Evolutionary conservation across 495 filamentous ascomycete species (phyloP).

Genomic region (Penicillium steckii): DNA sequence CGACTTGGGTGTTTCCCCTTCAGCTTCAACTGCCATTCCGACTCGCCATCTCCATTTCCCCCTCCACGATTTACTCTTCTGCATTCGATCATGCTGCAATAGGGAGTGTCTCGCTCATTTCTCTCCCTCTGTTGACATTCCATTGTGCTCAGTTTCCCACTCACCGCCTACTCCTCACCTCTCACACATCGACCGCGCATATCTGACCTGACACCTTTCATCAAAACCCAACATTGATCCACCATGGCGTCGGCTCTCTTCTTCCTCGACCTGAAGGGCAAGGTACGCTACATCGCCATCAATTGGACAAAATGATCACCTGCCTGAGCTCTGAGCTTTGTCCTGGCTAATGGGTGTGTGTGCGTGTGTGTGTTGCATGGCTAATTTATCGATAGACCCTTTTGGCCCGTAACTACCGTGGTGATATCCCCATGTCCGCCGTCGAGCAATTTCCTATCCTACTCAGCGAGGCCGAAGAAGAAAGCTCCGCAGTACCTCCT

Average conservation of each 20-base stretch:
- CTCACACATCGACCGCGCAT: neutral
- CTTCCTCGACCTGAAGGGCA: slow-evolving; percentile 99
- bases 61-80: neutral
- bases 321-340: neutral
- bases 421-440: slow-evolving; percentile 98
- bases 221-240: slow-evolving; percentile 15
- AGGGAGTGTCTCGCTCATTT: neutral
- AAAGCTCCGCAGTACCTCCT: slow-evolving; percentile 93
- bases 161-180: slow-evolving; percentile 2
- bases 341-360: slow-evolving; percentile 5
- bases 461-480: slow-evolving; percentile 98
- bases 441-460: slow-evolving; percentile 98
- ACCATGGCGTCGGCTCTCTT: slow-evolving; percentile 97
- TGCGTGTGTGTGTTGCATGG: slow-evolving; percentile 2
- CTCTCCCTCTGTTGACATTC: neutral
- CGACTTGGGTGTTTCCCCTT: slow-evolving; percentile 1
- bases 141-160: neutral
- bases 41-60: neutral
- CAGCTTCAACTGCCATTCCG: slow-evolving; percentile 3
- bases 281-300: slow-evolving; percentile 68
- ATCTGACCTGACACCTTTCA: slow-evolving; percentile 7
- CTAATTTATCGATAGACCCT: slow-evolving; percentile 70
- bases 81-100: slow-evolving; percentile 10
- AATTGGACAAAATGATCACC: neutral
- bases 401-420: slow-evolving; percentile 96